These are phyloP conservation scores for Porcisia deanei DNA, from an alignment of 208 protist species.

Conservation along the genomic window DNA sequence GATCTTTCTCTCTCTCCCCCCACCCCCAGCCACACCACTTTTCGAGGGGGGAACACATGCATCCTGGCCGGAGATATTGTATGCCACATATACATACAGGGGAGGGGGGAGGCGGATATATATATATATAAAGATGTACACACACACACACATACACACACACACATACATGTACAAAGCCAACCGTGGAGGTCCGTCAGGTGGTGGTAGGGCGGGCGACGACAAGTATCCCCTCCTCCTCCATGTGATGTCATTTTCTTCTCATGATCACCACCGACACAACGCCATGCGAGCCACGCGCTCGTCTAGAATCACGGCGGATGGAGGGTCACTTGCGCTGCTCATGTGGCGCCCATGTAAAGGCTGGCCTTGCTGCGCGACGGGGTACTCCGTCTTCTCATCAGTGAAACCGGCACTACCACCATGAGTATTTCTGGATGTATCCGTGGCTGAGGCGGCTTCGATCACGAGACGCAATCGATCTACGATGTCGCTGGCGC, in stretches of 20 bases:
- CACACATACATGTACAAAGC: neutral
- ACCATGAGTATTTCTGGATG: neutral
- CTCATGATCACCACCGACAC: conserved; percentile 1
- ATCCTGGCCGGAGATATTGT: neutral
- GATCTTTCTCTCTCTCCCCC: neutral
- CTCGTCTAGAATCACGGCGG: conserved; percentile 21
- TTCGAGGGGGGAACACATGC: neutral
- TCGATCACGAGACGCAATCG: conserved; percentile 18
- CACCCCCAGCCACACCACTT: neutral
- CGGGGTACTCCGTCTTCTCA: neutral
- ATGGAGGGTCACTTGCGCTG: neutral
- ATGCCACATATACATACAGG: neutral
- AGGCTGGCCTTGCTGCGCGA: neutral
- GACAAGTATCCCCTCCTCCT: too few species aligned
- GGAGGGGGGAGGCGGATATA: neutral
- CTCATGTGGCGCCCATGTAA: neutral
- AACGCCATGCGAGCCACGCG: conserved; percentile 24
- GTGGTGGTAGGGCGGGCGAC: too few species aligned
- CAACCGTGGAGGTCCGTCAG: too few species aligned
- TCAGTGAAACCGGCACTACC: neutral
- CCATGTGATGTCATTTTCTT: neutral
- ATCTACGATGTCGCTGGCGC: conserved; percentile 18
- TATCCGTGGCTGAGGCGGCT: neutral
- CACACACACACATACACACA: neutral
- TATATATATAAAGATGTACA: neutral